Base-by-base conservation (phyloP, 1,284 basidiomycete species). In the Boletellus deceptivus region DNA sequence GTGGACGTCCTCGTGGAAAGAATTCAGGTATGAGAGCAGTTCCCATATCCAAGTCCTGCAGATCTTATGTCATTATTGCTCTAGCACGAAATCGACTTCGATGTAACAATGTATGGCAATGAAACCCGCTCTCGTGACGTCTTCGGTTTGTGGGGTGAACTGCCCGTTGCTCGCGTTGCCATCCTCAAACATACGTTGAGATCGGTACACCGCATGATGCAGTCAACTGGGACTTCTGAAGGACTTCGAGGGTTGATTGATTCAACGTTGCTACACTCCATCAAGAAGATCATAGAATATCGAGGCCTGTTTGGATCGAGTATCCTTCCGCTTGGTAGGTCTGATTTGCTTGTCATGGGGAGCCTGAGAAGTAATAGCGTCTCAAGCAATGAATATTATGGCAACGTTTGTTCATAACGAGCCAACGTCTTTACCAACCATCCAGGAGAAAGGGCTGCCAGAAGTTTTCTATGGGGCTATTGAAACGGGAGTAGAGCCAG, bases 401-500 rank as follows among this genome's bases (percentile, higher is more conserved):
- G 87, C 96, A 6, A 95, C 94, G 0, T 98, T 99, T 69, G 88
- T 99, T 16, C 96, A 99, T 76, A 99, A 98, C 63, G 97, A 99
- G 71, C 97, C 97, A 10, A 98, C 96, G 0, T 97, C 93, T 13
- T 76, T 99, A 50, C 75, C 83, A 1, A 89, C 95, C 46, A 86
- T 99, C 35, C 97, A 99, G 70, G 97, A 99, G 70, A 82, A 86
- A 43, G 84, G 89, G 24, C 71, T 99, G 3, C 97, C 97, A 1
- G 91, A 96, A 63, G 81, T 86, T 0, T 91, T 99, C 58, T 97
- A 95, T 69, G 79, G 82, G 50, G 81, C 89, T 6, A 82, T 99
- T 48, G 93, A 96, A 70, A 75, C 77, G 35, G 89, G 88, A 14
- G 80, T 98, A 44, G 94, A 98, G 56, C 84, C 91, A 14, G 83